Conservation (phyloP, 257 asterid species). For the Przewalskia tangutica region DNA sequence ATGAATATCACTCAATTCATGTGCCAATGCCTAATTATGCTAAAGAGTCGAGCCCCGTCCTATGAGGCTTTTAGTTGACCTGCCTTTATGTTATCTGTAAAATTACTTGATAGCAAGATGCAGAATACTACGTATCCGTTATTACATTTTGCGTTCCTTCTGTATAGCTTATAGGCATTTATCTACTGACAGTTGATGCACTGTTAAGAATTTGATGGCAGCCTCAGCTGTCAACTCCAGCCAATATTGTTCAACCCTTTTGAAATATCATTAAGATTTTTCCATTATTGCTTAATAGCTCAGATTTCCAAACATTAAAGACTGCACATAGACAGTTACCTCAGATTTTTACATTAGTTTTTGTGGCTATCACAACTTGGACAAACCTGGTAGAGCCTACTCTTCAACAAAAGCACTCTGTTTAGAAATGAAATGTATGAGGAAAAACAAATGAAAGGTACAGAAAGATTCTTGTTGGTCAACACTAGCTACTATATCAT, state of each 20-base stretch:
- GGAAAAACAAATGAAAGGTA: not conserved
- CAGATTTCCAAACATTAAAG: not conserved
- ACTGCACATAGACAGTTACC: not conserved
- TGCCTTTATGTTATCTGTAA: not conserved
- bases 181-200: not conserved
- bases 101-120: too few species aligned
- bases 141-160: too few species aligned
- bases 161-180: not conserved
- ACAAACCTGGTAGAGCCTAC: not conserved
- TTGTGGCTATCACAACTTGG: not conserved
- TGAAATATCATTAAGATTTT: not conserved
- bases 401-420: not conserved
- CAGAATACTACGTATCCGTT: too few species aligned
- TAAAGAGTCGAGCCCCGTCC: too few species aligned
- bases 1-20: too few species aligned
- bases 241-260: not conserved
- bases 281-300: not conserved
- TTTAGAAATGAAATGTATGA: not conserved
- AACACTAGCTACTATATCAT: not conserved
- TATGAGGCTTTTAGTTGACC: too few species aligned
- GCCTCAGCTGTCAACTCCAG: not conserved
- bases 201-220: not conserved
- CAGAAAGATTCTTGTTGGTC: not conserved
- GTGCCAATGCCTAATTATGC: too few species aligned
- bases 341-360: not conserved